Base-by-base conservation (phyloP, 805 yeast species). In the Cyberlindnera amylophila region DNA sequence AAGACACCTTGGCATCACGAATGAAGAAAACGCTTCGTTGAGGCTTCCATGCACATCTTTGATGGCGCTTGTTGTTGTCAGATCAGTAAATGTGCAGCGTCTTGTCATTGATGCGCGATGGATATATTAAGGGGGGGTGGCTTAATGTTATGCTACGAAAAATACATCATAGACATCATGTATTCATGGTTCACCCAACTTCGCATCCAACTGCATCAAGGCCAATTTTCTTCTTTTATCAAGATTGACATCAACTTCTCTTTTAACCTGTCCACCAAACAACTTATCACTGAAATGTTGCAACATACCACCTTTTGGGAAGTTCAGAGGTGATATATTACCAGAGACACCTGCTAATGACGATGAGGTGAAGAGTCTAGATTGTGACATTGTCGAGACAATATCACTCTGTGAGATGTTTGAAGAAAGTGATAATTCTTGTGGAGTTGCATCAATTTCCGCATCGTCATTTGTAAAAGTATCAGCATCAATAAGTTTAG, bases 181-280 rank as follows among this genome's bases (percentile, higher is more conserved):
- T n/a, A n/a, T n/a, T 21, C 9, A 21, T 21, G 24, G 8, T 9
- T 9, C 24, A 11, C 32, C 18, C n/a, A 32, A 19, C 18, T 38
- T 38, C 3, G 41, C 29, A 23, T 67, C 73, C 36, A 70, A 51
- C 49, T 67, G 71, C 49, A 62, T 62, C 46, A 69, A 49, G 9
- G 74, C 74, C 35, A 65, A 51, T 41, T 69, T 66, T 41, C 74
- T 57, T 52, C 74, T 59, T 42, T 60, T 62, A 40, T 69, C 74
- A 64, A 70, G 23, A 14, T 35, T 36, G 13, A 32, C 37, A 33
- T 41, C 46, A 7, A 33, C 42, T 11, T 39, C 42, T 17, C 38
- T 26, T 19, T 33, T 30, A 1, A n/a, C 4, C 6, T 40, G 31
- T 16, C 19, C 19, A 2, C 26, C 26, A 8, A 47, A 32, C 19